Conservation (phyloP, 306 rosid genomes). For the Cicer judaicum region DNA sequence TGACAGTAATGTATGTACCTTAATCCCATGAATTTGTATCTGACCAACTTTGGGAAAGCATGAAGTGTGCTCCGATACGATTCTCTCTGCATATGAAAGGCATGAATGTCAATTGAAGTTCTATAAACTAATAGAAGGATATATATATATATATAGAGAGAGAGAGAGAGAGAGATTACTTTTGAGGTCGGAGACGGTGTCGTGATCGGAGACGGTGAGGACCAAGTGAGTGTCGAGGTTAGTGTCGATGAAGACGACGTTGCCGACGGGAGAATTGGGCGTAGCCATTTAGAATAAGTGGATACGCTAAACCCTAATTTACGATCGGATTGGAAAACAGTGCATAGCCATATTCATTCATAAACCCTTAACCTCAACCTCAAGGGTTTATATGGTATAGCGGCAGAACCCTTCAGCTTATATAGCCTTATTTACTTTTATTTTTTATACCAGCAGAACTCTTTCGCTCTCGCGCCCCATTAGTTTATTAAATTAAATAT, state of each 20-base stretch:
- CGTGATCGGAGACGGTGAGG: conserved; percentile 51
- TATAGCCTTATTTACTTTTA: too few relatives aligned
- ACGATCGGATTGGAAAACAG: background rate
- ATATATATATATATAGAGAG: background rate
- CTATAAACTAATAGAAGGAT: background rate
- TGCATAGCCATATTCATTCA: background rate
- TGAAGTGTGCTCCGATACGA: conserved; percentile 40
- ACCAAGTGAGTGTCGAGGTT: conserved; percentile 75
- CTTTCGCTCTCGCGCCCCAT: too few relatives aligned
- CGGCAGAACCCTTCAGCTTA: background rate
- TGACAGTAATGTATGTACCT: conserved; percentile 42
- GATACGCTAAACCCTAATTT: conserved; percentile 5
- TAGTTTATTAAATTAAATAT: too few relatives aligned
- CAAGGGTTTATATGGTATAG: background rate
- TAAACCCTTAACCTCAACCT: background rate
- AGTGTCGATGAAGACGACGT: conserved; percentile 69
- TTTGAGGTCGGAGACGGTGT: conserved; percentile 70
- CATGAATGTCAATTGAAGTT: conserved; percentile 2
- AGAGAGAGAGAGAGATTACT: conserved; percentile 43
- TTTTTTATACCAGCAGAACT: too few relatives aligned
- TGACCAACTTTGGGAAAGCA: conserved; percentile 54
- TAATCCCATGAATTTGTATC: conserved; percentile 49
- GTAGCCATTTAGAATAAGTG: conserved; percentile 18
- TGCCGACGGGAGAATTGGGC: conserved; percentile 1
- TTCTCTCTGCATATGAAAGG: conserved; percentile 38